phyloP scores from a whole-genome alignment of 805 yeast species.

The Wickerhamiella dianesei region DNA sequence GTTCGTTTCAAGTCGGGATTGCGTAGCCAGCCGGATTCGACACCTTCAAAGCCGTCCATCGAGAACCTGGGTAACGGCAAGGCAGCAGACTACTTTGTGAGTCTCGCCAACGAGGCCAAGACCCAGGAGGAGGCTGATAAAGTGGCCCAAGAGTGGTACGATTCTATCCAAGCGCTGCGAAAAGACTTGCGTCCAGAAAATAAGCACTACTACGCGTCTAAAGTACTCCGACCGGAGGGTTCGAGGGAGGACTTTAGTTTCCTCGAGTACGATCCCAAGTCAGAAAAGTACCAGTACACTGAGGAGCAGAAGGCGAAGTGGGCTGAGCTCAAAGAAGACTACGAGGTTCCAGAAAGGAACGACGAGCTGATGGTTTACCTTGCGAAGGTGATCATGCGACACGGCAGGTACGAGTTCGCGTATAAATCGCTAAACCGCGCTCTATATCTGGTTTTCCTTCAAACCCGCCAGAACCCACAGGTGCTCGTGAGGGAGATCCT shows the following conservation, averaged over 20 bases:
- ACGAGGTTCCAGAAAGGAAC: conserved; percentile 44
- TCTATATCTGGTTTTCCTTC: conserved; percentile 60
- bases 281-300: conserved; percentile 31
- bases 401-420: conserved; percentile 77
- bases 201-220: conserved; percentile 26
- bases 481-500: conserved; percentile 56
- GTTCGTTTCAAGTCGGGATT: not conserved
- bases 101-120: conserved; percentile 2
- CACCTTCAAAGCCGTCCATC: not conserved
- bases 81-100: conserved; percentile 14
- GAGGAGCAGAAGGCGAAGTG: conserved; percentile 50
- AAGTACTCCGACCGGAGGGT: conserved; percentile 32
- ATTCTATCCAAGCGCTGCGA: conserved; percentile 29
- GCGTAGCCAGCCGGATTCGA: not conserved
- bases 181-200: conserved; percentile 28
- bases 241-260: conserved; percentile 24
- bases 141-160: conserved; percentile 32
- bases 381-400: conserved; percentile 79
- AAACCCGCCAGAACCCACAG: conserved; percentile 68
- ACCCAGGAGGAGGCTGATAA: conserved; percentile 23
- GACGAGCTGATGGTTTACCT: conserved; percentile 69
- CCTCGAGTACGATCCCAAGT: conserved; percentile 6
- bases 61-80: not conserved
- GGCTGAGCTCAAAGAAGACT: conserved; percentile 32
- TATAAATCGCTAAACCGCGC: conserved; percentile 62